Conservation (phyloP, 257 asterid genomes). For the Capsicum rhomboideum region DNA sequence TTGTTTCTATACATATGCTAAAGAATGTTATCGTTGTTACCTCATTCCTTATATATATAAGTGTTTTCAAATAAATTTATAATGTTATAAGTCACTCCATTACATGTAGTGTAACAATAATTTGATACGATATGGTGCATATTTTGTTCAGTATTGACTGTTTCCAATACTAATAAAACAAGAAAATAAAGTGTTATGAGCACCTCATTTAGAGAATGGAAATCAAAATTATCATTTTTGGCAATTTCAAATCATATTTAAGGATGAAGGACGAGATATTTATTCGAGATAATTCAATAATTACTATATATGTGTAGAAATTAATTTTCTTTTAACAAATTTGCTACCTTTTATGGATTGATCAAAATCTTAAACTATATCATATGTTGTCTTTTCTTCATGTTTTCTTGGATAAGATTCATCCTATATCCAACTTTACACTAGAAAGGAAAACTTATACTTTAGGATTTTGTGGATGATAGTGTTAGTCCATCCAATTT, state of each 20-base stretch:
- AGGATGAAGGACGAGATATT: neutral
- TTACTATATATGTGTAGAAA: neutral
- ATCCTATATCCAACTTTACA: neutral
- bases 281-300: neutral
- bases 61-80: neutral
- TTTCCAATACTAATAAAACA: neutral
- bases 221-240: neutral
- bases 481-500: neutral
- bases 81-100: no score
- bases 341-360: neutral
- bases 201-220: neutral
- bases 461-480: neutral
- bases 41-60: no score
- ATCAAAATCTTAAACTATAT: neutral
- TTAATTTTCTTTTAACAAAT: neutral
- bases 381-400: neutral
- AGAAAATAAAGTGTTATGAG: neutral
- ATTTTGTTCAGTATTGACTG: neutral
- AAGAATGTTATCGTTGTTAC: no score
- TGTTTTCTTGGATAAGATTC: neutral
- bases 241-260: neutral
- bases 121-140: neutral
- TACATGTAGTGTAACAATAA: neutral
- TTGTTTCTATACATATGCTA: neutral
- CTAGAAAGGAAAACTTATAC: neutral